Base-by-base conservation (phyloP, 176 grass and related monocot species). In the Puya raimondii region DNA sequence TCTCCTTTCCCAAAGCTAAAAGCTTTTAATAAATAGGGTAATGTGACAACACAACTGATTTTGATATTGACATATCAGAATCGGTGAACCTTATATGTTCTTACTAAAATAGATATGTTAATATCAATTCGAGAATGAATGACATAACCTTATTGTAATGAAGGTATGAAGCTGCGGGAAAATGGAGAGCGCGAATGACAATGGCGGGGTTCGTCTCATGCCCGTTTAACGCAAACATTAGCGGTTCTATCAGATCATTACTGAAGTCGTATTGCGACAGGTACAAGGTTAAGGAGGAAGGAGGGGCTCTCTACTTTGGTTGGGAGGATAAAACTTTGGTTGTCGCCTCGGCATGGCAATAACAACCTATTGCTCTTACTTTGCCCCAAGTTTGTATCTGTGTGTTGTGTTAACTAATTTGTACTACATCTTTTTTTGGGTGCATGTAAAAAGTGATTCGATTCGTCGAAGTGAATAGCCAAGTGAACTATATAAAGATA, bases 101-200 rank as follows among this genome's bases (percentile, higher is more conserved):
- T 7, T 42, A 42, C 33, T 42, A 42, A 42, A 42, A 42, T 42
- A 9, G 42, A 65, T 64, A 23, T 23, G 2, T 72, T 75, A 51
- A 49, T 10, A 59, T 21, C 1, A 56, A 42, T 42, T 7, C 4
- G 33, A 7, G 33, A 42, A 42, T 42, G 33, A 42, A 42, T 42
- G 33, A 61, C 16, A 61, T 22, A n/a, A 22, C 12, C 56, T 20
- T 18, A 29, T 70, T 71, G 21, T 72, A 64, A 49, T 80, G 51
- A 79, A 99, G 94, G 77, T 99, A 88, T 14, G 94, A 99, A 76
- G 82, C 83, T 81, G 89, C 94, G 16, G 94, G 90, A 49, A 99
- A 99, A 85, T 99, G 94, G 89, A 91, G 85, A 48, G 84, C 94
- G 56, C 87, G 94, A 75, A 93, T 99, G 89, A 78, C 77, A 49